Evolutionary conservation across 1,284 basidiomycete genomes (phyloP).

Genomic region (Cryptococcus floricola): DNA sequence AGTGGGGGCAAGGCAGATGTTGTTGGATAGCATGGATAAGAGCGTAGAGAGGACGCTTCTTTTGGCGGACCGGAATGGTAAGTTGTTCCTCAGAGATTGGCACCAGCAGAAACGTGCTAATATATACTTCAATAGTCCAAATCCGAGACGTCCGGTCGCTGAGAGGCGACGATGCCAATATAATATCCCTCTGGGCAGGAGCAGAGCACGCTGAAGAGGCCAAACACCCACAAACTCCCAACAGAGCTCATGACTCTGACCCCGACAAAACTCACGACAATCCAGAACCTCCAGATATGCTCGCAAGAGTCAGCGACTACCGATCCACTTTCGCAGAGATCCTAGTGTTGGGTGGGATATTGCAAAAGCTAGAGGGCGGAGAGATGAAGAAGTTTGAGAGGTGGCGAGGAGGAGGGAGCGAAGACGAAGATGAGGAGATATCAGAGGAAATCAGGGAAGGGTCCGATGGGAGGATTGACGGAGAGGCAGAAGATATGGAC

Average conservation of each 20-base stretch:
- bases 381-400: conserved; percentile 44
- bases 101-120: not conserved
- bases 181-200: conserved; percentile 26
- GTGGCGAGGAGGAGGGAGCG: conserved; percentile 14
- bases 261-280: not conserved
- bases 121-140: conserved; percentile 27
- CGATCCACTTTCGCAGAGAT: conserved; percentile 47
- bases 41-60: conserved; percentile 37
- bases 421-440: not conserved
- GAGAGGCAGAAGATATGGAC: conserved; percentile 10
- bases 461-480: not conserved
- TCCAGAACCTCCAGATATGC: conserved; percentile 20
- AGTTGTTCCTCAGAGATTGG: conserved; percentile 6
- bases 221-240: not conserved
- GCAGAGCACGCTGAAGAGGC: conserved; percentile 4
- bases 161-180: conserved; percentile 25
- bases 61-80: conserved; percentile 43
- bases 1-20: conserved; percentile 38
- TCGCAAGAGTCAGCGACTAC: conserved; percentile 32
- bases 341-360: conserved; percentile 41
- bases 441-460: conserved; percentile 1
- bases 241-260: not conserved
- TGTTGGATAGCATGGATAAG: conserved; percentile 41
- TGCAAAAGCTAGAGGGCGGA: conserved; percentile 45
- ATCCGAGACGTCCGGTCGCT: conserved; percentile 33